phyloP scores from a whole-genome alignment of 192 early-diverging fungal species.

The Diversispora eburnea region DNA sequence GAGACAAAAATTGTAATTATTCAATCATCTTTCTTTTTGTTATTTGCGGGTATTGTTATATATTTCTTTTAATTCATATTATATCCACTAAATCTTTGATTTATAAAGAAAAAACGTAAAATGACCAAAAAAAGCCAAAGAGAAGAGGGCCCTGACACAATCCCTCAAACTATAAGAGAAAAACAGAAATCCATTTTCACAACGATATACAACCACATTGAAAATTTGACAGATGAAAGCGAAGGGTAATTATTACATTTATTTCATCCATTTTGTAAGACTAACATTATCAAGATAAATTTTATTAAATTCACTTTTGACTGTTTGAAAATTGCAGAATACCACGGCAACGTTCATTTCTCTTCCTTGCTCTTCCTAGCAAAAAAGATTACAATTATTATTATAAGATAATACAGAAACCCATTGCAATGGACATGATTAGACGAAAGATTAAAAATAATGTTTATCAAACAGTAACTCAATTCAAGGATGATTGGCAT shows the following conservation, averaged over 20 bases:
- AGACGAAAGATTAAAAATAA: slow-evolving; percentile 64
- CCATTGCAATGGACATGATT: slow-evolving; percentile 89
- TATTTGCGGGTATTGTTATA: slow-evolving; percentile 29
- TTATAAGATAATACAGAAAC: slow-evolving; percentile 82
- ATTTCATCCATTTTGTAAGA: too few species aligned
- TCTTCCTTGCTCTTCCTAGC: slow-evolving; percentile 76
- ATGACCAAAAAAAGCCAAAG: too few species aligned
- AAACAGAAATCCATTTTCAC: too few species aligned
- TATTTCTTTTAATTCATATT: neutral
- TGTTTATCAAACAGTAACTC: slow-evolving; percentile 59
- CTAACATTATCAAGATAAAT: neutral
- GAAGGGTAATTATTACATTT: too few species aligned
- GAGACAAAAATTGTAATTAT: slow-evolving; percentile 2
- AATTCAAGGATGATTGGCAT: slow-evolving; percentile 78
- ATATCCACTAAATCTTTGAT: too few species aligned
- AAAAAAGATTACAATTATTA: slow-evolving; percentile 81
- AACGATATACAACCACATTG: too few species aligned
- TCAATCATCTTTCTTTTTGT: neutral
- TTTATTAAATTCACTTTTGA: neutral
- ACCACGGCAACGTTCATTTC: slow-evolving; percentile 60
- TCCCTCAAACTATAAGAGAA: too few species aligned
- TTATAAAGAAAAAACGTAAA: too few species aligned
- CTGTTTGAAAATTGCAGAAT: slow-evolving; percentile 26
- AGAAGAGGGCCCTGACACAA: too few species aligned
- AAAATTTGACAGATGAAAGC: too few species aligned